phyloP scores from a whole-genome alignment of 2,329 filamentous ascomycete species.

The Byssothecium circinans region DNA sequence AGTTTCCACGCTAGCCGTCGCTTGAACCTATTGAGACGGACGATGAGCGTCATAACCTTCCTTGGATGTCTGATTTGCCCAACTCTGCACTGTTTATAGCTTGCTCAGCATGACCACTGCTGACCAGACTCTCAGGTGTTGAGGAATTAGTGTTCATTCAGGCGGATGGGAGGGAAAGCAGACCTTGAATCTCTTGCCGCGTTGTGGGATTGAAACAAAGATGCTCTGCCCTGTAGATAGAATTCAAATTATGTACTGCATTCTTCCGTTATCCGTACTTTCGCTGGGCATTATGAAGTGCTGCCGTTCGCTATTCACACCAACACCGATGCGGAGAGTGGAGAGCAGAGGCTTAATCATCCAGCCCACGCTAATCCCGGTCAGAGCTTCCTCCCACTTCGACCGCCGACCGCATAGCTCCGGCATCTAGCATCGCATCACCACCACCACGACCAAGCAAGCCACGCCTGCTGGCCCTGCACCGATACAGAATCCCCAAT shows the following conservation, averaged over 20 bases:
- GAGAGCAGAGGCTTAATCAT: conserved; percentile 4
- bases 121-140: conserved; percentile 12
- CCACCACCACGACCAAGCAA: conserved; percentile 22
- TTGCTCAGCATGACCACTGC: conserved; percentile 12
- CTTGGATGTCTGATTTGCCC: conserved; percentile 71
- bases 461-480: conserved; percentile 18
- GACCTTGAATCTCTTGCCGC: too few relatives aligned
- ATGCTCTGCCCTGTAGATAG: too few relatives aligned
- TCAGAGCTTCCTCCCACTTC: conserved; percentile 34
- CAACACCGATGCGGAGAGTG: too few relatives aligned
- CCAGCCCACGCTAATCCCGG: conserved; percentile 16
- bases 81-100: conserved; percentile 8
- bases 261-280: too few relatives aligned
- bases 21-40: conserved; percentile 64
- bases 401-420: conserved; percentile 23
- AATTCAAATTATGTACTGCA: too few relatives aligned
- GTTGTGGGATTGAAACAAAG: too few relatives aligned
- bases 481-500: conserved; percentile 17
- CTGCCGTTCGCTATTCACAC: not conserved
- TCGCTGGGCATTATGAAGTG: not conserved
- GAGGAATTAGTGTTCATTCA: too few relatives aligned
- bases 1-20: conserved; percentile 82
- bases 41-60: conserved; percentile 69
- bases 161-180: too few relatives aligned
- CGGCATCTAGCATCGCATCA: too few relatives aligned